Evolutionary conservation across 495 filamentous ascomycete species (phyloP).

Genomic region (Hyaloscypha bicolor): DNA sequence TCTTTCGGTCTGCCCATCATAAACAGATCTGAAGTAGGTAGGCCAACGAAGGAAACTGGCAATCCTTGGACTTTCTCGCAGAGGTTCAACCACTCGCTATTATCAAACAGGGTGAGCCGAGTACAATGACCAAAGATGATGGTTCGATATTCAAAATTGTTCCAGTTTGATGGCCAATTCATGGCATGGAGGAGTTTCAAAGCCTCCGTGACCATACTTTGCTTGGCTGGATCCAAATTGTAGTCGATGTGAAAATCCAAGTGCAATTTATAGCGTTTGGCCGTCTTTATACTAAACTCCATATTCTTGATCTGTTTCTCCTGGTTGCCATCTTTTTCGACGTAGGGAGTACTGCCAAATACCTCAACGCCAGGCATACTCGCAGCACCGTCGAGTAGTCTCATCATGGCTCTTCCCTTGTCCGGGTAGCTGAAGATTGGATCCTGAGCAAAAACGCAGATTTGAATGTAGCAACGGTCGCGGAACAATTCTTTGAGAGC

Average conservation of each 20-base stretch:
- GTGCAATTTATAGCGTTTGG: slow-evolving; percentile 52
- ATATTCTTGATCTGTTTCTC: slow-evolving; percentile 58
- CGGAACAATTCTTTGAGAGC: slow-evolving; percentile 58
- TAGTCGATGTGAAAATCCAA: slow-evolving; percentile 79
- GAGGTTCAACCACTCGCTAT: slow-evolving; percentile 53
- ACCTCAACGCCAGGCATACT: slow-evolving; percentile 53
- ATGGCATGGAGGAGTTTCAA: slow-evolving; percentile 48
- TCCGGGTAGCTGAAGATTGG: slow-evolving; percentile 61
- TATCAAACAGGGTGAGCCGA: slow-evolving; percentile 58
- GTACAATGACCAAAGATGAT: slow-evolving; percentile 74
- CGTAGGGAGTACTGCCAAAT: slow-evolving; percentile 72
- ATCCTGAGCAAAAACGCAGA: slow-evolving; percentile 76
- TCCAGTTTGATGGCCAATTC: slow-evolving; percentile 45
- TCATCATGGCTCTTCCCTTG: slow-evolving; percentile 46
- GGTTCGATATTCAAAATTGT: slow-evolving; percentile 41
- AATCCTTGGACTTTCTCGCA: slow-evolving; percentile 50
- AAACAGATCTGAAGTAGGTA: slow-evolving; percentile 74
- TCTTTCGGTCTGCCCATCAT: slow-evolving; percentile 61
- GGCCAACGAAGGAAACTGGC: slow-evolving; percentile 68
- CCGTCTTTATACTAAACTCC: slow-evolving; percentile 59
- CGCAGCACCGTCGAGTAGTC: slow-evolving; percentile 52
- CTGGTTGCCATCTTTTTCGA: slow-evolving; percentile 52
- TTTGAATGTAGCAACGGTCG: slow-evolving; percentile 61
- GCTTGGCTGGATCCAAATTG: slow-evolving; percentile 51
- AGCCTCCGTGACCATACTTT: slow-evolving; percentile 56